Percentiles rank a stretch among this genome's conserved stretches.
phyloP scores from a whole-genome alignment of 352 stramenopile species.

The Phytophthora europaea region DNA sequence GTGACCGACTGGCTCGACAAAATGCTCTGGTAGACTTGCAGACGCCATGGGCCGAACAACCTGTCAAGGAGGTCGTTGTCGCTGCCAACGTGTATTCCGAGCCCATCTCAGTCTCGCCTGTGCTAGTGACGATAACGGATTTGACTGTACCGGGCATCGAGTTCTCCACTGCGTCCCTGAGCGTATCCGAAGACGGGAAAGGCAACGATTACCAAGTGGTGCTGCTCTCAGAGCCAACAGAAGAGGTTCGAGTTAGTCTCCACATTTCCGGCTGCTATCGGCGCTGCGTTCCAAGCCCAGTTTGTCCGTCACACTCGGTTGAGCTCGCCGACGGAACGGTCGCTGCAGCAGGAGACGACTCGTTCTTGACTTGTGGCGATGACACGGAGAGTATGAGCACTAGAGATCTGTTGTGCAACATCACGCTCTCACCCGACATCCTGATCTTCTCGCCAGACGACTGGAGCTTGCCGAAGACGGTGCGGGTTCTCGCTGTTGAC shows the following conservation, averaged over 20 bases:
- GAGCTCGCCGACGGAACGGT: constrained; percentile 15
- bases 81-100: constrained; percentile 42
- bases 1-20: constrained; percentile 18
- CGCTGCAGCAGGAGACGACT: constrained; percentile 5
- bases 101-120: constrained; percentile 22
- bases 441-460: constrained; percentile 61
- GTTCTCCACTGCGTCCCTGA: constrained; percentile 73
- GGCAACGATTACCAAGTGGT: constrained; percentile 83
- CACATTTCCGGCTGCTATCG: constrained; percentile 74
- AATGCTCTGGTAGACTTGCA: constrained; percentile 39
- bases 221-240: constrained; percentile 70
- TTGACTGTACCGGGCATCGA: constrained; percentile 67
- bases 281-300: constrained; percentile 34
- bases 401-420: constrained; percentile 62
- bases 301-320: constrained; percentile 49
- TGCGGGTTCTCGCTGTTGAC: constrained; percentile 77
- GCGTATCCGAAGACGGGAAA: constrained; percentile 72
- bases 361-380: constrained; percentile 36
- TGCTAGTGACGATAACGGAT: constrained; percentile 51
- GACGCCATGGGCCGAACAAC: constrained; percentile 52
- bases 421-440: constrained; percentile 60
- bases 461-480: constrained; percentile 73
- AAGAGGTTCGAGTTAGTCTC: constrained; percentile 54
- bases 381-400: constrained; percentile 28
- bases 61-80: constrained; percentile 26